A percentile compares a stretch with the other conserved stretches of the same genome.
phyloP scores from a whole-genome alignment of 768 basidiomycete genomes.

The Mycena galopus region DNA sequence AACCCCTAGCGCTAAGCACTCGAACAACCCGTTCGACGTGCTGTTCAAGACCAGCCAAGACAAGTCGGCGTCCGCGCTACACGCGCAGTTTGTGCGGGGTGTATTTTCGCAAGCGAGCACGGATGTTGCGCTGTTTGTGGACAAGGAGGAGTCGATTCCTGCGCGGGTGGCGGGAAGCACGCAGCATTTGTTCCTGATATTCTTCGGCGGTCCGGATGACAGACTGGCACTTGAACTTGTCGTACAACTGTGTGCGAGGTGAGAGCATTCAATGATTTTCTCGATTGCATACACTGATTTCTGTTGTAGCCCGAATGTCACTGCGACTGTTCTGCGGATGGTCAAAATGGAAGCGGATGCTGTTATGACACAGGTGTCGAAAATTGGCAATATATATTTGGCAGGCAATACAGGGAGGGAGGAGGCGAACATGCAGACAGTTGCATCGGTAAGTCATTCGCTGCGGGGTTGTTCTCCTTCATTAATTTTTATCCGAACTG shows the following conservation, averaged over 20 bases:
- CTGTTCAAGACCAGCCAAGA: constrained; percentile 62
- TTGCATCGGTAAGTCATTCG: constrained; percentile 58
- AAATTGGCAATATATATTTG: constrained; percentile 44
- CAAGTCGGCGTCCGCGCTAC: constrained; percentile 64
- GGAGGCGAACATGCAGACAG: constrained; percentile 56
- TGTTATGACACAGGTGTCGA: constrained; percentile 38
- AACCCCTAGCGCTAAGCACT: constrained; percentile 33
- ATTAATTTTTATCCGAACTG: background rate
- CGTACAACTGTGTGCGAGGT: constrained; percentile 84
- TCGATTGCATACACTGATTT: too few species aligned
- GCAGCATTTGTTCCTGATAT: constrained; percentile 86
- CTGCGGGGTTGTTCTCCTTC: background rate
- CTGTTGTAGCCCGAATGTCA: constrained; percentile 70
- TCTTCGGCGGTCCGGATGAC: constrained; percentile 96
- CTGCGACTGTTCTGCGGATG: constrained; percentile 82
- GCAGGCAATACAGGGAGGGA: constrained; percentile 43
- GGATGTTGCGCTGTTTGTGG: constrained; percentile 90
- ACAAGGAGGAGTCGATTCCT: constrained; percentile 61
- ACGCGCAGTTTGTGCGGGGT: constrained; percentile 87
- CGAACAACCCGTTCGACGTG: constrained; percentile 79
- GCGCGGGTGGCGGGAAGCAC: constrained; percentile 43
- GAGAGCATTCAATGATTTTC: too few species aligned
- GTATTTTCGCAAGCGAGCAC: constrained; percentile 79
- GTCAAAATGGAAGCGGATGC: constrained; percentile 57
- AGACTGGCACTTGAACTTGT: constrained; percentile 88